These are phyloP conservation scores for Vitis hybrid DNA, from an alignment of 177 flowering plant genomes.

Conservation along the genomic window DNA sequence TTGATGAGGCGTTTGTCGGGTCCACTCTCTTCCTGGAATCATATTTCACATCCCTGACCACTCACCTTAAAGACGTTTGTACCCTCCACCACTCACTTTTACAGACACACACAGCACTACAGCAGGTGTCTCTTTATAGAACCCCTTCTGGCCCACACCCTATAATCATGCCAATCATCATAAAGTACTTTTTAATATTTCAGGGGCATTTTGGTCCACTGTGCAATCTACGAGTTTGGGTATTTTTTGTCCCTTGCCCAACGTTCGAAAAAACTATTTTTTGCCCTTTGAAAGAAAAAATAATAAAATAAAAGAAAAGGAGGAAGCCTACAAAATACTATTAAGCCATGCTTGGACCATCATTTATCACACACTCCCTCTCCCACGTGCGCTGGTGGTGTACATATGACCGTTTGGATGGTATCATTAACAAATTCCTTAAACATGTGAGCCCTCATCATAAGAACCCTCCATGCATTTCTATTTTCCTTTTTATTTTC, in stretches of 20 bases:
- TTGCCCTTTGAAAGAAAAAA: too few species aligned
- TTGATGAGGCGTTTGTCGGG: too few species aligned
- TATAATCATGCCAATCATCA: conserved; percentile 11
- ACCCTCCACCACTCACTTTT: too few species aligned
- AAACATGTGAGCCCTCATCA: background rate
- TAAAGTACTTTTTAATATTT: background rate
- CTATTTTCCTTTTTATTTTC: too few species aligned
- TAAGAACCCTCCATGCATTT: too few species aligned
- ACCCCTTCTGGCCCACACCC: too few species aligned
- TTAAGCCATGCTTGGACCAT: conserved; percentile 29
- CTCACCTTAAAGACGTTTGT: too few species aligned
- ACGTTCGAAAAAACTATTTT: conserved; percentile 19
- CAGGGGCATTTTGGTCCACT: background rate
- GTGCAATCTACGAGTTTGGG: background rate
- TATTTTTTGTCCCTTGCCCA: conserved; percentile 8
- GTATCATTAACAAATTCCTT: background rate
- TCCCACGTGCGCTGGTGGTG: too few species aligned
- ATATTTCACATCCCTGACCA: too few species aligned
- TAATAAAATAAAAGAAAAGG: background rate
- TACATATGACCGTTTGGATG: background rate
- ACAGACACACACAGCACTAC: too few species aligned
- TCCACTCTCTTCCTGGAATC: too few species aligned
- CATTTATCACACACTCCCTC: conserved; percentile 3
- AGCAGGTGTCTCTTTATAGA: too few species aligned
- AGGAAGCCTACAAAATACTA: conserved; percentile 9